Percentiles rank a stretch among this genome's conserved stretches.
Evolutionary conservation across 169 alveolate species (phyloP).

Genomic region (Eimeria acervulina): DNA sequence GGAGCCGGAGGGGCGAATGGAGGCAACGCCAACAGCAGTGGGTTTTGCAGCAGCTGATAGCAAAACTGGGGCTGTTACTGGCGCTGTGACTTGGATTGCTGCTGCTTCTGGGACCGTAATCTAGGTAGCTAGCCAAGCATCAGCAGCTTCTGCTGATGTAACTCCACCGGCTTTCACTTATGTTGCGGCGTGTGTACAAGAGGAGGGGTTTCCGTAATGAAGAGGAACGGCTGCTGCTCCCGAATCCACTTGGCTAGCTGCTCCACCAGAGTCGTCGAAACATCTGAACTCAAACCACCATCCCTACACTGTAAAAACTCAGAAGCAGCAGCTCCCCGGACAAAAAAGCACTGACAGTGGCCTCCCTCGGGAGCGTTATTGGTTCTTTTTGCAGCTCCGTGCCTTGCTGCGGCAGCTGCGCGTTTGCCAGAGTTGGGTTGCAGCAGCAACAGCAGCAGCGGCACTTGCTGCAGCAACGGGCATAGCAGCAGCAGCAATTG

Average conservation of each 20-base stretch:
- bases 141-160: background rate
- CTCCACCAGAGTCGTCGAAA: constrained; percentile 58
- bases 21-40: background rate
- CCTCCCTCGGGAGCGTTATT: background rate
- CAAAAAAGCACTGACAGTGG: background rate
- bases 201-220: constrained; percentile 70
- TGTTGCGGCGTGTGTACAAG: constrained; percentile 64
- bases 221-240: constrained; percentile 80
- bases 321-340: background rate
- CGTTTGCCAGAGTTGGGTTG: background rate
- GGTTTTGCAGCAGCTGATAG: constrained; percentile 21
- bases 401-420: background rate
- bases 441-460: background rate
- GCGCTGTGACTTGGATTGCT: constrained; percentile 3
- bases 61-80: background rate
- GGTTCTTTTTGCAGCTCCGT: background rate
- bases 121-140: background rate
- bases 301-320: background rate
- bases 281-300: constrained; percentile 18
- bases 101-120: background rate
- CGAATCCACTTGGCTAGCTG: constrained; percentile 78
- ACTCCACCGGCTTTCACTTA: background rate
- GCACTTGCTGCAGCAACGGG: background rate
- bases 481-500: constrained; percentile 42
- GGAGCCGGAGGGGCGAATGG: background rate